A percentile compares a stretch with the other conserved stretches of the same genome.
phyloP scores from a whole-genome alignment of 2,329 filamentous ascomycete genomes.

The Colletotrichum gigasporum region DNA sequence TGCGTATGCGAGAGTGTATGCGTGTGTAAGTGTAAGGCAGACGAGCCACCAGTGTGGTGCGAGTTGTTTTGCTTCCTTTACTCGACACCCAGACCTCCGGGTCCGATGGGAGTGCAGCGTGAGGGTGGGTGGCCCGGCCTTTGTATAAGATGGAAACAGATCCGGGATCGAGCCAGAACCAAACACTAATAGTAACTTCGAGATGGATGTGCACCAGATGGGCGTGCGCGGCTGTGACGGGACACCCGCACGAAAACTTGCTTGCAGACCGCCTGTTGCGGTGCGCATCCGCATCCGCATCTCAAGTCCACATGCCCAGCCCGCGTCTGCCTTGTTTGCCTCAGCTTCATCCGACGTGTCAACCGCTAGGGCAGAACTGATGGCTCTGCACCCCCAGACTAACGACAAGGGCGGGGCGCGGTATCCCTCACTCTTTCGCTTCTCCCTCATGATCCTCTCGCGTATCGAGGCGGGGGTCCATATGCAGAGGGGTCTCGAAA shows the following conservation, averaged over 20 bases:
- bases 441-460: conserved; percentile 21
- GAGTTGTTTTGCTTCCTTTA: background rate
- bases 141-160: conserved; percentile 21
- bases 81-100: background rate
- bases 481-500: background rate
- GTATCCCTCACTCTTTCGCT: conserved; percentile 16
- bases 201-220: conserved; percentile 3
- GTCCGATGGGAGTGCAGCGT: background rate
- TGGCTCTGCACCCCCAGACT: conserved; percentile 3
- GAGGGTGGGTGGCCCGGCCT: conserved; percentile 2
- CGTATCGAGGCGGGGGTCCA: conserved; percentile 16
- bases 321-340: conserved; percentile 7
- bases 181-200: conserved; percentile 25
- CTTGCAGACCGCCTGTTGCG: background rate
- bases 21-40: background rate
- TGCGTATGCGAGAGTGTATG: background rate
- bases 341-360: conserved; percentile 27
- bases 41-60: background rate
- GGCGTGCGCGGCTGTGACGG: conserved; percentile 21
- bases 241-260: background rate
- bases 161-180: conserved; percentile 6
- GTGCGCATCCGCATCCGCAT: conserved; percentile 4
- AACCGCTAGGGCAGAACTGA: background rate
- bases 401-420: conserved; percentile 5
- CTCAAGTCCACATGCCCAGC: background rate